Conservation (phyloP, 2,329 filamentous ascomycete genomes). For the Celoporthe dispersa region DNA sequence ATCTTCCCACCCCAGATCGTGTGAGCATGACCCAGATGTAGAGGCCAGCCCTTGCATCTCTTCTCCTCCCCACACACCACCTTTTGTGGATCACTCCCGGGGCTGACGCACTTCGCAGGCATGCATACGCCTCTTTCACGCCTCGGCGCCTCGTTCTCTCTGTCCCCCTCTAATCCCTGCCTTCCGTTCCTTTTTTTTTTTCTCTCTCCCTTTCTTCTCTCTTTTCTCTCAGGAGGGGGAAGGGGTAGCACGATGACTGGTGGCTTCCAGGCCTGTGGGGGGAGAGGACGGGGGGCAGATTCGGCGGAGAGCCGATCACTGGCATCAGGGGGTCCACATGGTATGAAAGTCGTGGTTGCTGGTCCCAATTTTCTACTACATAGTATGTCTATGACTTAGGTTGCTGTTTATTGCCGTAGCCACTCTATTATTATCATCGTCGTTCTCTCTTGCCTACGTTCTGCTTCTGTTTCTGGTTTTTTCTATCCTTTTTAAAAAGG, state of each 20-base stretch:
- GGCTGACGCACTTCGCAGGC: conserved; percentile 1
- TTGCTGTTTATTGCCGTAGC: not conserved
- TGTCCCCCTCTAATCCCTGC: not conserved
- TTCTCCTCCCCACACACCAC: not conserved
- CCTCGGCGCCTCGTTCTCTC: not conserved
- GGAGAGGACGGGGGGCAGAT: not conserved
- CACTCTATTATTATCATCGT: not conserved
- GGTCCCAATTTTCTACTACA: not conserved
- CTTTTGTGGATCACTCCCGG: not conserved
- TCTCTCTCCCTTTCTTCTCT: not conserved
- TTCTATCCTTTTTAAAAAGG: not conserved
- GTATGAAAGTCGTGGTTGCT: not conserved
- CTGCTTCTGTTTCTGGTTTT: not conserved
- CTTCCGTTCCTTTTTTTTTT: not conserved
- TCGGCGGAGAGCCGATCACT: not conserved
- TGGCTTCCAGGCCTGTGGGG: not conserved
- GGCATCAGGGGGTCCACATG: not conserved
- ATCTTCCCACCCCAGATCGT: not conserved
- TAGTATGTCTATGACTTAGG: not conserved
- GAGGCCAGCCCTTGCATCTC: not conserved
- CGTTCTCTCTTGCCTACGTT: not conserved
- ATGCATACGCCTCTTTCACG: not conserved
- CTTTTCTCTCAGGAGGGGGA: not conserved
- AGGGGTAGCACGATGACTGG: not conserved
- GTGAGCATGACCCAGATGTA: not conserved